Evolutionary conservation across 2,329 filamentous ascomycete genomes (phyloP).

Genomic region (Colletotrichum paranaense): DNA sequence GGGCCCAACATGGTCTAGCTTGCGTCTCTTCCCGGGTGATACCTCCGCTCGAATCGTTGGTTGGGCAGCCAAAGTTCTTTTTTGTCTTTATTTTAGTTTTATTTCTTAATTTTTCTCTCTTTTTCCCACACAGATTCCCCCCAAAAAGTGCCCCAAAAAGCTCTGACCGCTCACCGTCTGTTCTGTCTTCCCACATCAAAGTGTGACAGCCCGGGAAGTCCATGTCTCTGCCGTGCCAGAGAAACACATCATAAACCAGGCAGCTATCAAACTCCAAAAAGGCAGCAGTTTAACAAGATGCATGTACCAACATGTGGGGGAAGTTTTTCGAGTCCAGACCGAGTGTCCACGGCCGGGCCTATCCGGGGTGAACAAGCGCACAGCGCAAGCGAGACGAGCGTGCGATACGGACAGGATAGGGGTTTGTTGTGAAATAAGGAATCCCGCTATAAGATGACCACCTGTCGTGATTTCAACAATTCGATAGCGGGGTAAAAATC

Average conservation of each 20-base stretch:
- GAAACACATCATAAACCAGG: background rate
- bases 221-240: background rate
- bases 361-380: background rate
- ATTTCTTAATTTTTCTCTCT: background rate
- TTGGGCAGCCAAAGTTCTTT: background rate
- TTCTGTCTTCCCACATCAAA: background rate
- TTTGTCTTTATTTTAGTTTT: background rate
- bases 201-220: background rate
- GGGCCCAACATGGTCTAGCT: conserved; percentile 3
- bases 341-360: background rate
- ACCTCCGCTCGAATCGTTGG: background rate
- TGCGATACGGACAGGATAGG: conserved; percentile 1
- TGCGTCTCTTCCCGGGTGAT: background rate
- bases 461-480: background rate
- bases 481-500: conserved; percentile 8
- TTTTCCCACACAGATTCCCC: background rate
- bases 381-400: background rate
- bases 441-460: conserved; percentile 14
- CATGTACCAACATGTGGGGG: background rate
- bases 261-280: conserved; percentile 6
- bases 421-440: conserved; percentile 8
- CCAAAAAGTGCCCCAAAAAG: background rate
- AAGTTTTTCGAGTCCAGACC: background rate
- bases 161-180: background rate
- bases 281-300: conserved; percentile 12